Evolutionary conservation across 1,284 basidiomycete species (phyloP).

Genomic region (Ganoderma lucidum): DNA sequence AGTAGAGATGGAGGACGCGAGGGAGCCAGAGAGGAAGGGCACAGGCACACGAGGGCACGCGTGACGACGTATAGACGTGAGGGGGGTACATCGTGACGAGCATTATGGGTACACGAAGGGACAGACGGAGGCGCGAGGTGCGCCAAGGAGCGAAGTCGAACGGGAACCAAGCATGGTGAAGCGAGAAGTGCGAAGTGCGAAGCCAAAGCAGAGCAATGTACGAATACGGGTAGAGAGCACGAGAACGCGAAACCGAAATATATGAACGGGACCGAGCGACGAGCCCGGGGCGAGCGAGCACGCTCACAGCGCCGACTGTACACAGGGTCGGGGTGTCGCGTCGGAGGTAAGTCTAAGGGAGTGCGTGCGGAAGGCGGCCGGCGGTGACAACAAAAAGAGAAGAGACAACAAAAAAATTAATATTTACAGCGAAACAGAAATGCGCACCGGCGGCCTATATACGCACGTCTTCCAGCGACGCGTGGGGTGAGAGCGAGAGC

Average conservation of each 20-base stretch:
- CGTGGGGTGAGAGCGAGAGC: conserved; percentile 29
- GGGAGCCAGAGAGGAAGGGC: neutral
- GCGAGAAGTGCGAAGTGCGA: neutral
- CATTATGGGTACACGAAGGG: conserved; percentile 31
- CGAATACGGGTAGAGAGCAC: neutral
- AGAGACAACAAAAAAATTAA: neutral
- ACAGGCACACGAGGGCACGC: conserved; percentile 2
- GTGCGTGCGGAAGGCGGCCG: neutral
- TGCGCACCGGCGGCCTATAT: conserved; percentile 19
- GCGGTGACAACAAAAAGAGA: neutral
- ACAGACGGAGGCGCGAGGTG: conserved; percentile 10
- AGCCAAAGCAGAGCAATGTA: conserved; percentile 6
- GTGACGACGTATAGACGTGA: conserved; percentile 8
- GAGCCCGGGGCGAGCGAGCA: conserved; percentile 4
- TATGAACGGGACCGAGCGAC: neutral
- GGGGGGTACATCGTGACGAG: conserved; percentile 23
- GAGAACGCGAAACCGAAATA: neutral
- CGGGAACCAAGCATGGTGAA: neutral
- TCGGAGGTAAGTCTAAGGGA: neutral
- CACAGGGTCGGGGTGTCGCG: neutral
- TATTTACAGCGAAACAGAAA: neutral
- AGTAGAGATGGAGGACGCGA: neutral
- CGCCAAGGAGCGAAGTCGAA: neutral
- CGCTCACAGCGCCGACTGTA: neutral
- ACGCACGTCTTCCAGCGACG: conserved; percentile 34